phyloP scores from a whole-genome alignment of 805 yeast genomes.

The Teunomyces aglyptinius region DNA sequence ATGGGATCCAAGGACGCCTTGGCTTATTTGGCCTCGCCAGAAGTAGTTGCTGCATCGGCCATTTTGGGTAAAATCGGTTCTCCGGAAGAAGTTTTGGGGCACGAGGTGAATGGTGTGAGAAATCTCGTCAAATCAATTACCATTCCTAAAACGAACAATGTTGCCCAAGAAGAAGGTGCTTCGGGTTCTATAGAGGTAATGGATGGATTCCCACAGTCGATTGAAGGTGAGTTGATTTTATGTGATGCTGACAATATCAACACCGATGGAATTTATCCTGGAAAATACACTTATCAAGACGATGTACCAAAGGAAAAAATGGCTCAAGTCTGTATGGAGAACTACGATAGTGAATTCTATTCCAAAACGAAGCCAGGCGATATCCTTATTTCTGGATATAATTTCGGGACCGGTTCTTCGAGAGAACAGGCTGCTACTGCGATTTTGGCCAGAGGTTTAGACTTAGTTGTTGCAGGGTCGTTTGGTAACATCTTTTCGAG shows the following conservation, averaged over 20 bases:
- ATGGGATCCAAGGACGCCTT: constrained; percentile 98
- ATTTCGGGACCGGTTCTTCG: constrained; percentile 97
- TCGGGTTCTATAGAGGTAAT: constrained; percentile 61
- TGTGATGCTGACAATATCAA: constrained; percentile 97
- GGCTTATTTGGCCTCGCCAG: constrained; percentile 96
- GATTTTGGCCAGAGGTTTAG: constrained; percentile 88
- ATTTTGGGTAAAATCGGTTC: constrained; percentile 91
- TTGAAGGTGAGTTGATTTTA: constrained; percentile 87
- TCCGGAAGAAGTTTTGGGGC: constrained; percentile 79
- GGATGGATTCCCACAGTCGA: constrained; percentile 86
- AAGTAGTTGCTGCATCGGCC: constrained; percentile 98
- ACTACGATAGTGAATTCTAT: constrained; percentile 89
- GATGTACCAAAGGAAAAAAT: constrained; percentile 91
- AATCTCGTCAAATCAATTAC: constrained; percentile 48
- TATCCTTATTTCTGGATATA: constrained; percentile 87
- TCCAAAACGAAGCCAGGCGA: constrained; percentile 81
- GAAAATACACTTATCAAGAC: constrained; percentile 98
- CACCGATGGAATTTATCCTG: constrained; percentile 99
- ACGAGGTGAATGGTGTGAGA: constrained; percentile 41
- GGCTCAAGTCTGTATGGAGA: constrained; percentile 99
- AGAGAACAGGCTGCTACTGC: constrained; percentile 99
- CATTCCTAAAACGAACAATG: constrained; percentile 24
- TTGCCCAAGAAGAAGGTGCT: constrained; percentile 29
- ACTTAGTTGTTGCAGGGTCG: constrained; percentile 92
- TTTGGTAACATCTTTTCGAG: constrained; percentile 96